Evolutionary conservation across 2,329 filamentous ascomycete genomes (phyloP), one percentile per base, ranked within the genome.

Genomic region (Diaporthe australafricana): DNA sequence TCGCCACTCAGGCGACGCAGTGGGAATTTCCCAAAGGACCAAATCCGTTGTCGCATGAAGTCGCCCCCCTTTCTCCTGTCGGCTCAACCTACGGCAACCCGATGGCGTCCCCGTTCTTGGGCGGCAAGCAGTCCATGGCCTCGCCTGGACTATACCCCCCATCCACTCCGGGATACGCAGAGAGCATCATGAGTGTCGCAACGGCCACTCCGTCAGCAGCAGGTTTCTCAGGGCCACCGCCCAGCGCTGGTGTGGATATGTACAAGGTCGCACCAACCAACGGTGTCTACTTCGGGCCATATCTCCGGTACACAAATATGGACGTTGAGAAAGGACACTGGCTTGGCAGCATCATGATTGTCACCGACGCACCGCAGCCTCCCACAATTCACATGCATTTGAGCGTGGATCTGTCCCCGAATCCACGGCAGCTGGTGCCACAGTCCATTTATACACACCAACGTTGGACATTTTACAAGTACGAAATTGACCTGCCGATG

Each of bases 1-100:
- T 99, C 38, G 93, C 95, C 1, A 95, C 94, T 0, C 96, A 98
- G 80, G 94, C 95, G 3, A 99, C 96, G 0, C 96, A 99, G 80
- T 99, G 96, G 96, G 96, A 99, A 79, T 98, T 98, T 76, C 96
- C 96, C 35, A 98, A 98, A 83, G 96, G 96, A 0, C 95, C 95
- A 0, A 98, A 94, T 30, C 96, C 96, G 1, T 87, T 98, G 68
- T 93, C 94, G 74, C 89, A 97, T 75, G 95, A 97, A 72, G 89
- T 93, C 17, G 87, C 91, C 20, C 96, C 96, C 0, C 84, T 98
- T 70, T 98, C 96, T 8, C 96, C 96, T 0, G 92, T 92, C 0
- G 90, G 90, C 7, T 94, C 91, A 63, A 92, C 92, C 0, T 95
- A 94, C 76, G 92, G 92, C 72, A 93, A 94, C 78, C 91, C 92